These are phyloP conservation scores for Hyaloperonospora arabidopsidis DNA, from an alignment of 352 stramenopile genomes.

Conservation along the genomic window DNA sequence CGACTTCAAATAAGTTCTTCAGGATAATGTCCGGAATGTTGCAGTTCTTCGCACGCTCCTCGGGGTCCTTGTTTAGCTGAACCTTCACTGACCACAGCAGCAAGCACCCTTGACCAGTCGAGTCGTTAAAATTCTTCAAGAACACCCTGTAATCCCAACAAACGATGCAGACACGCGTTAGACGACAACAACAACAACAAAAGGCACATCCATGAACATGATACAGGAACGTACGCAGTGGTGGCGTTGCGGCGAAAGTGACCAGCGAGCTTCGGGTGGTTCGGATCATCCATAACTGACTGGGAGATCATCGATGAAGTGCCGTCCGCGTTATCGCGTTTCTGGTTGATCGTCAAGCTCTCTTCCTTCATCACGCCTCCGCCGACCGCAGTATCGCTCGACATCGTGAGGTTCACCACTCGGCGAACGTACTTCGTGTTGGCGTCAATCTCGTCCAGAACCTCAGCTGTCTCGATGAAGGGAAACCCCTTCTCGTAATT, in stretches of 20 bases:
- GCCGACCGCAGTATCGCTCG: conserved; percentile 52
- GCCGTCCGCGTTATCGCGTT: conserved; percentile 69
- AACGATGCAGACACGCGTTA: conserved; percentile 10
- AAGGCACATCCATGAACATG: conserved; percentile 1
- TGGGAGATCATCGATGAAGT: conserved; percentile 61
- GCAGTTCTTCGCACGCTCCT: conserved; percentile 62
- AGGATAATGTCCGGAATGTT: conserved; percentile 85
- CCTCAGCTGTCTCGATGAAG: conserved; percentile 66
- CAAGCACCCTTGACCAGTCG: conserved; percentile 56
- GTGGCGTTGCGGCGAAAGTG: conserved; percentile 72
- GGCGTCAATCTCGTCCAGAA: conserved; percentile 64
- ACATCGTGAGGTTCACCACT: conserved; percentile 76
- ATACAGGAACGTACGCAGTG: conserved; percentile 48
- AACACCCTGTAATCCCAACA: conserved; percentile 41
- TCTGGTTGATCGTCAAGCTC: conserved; percentile 63
- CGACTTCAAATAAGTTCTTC: conserved; percentile 85
- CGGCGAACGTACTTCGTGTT: conserved; percentile 80
- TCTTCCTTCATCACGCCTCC: conserved; percentile 81
- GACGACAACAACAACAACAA: background rate
- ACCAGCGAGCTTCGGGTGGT: conserved; percentile 49
- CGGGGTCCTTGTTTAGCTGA: conserved; percentile 60
- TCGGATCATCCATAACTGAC: conserved; percentile 64
- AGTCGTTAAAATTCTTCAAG: conserved; percentile 73
- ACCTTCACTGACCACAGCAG: conserved; percentile 83
- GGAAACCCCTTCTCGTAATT: conserved; percentile 79